A percentile compares a stretch with the other conserved stretches of the same genome.
phyloP scores from a whole-genome alignment of 2,329 filamentous ascomycete species.

The Alternaria sp. region DNA sequence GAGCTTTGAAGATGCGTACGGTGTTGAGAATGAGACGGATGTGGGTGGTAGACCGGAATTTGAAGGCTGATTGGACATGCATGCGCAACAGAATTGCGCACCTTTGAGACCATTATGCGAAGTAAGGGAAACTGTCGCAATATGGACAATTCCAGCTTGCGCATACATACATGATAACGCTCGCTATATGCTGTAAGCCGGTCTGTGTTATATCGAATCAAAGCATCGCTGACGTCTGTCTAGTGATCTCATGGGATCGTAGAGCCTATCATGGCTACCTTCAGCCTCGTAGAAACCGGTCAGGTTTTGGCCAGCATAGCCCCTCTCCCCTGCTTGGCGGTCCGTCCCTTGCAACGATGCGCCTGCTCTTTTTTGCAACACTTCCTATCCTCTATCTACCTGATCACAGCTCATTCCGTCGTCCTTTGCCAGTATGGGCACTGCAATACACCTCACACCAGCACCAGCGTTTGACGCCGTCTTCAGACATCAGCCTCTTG shows the following conservation, averaged over 20 bases:
- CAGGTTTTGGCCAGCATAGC: neutral
- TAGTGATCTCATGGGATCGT: neutral
- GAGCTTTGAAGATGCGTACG: slow-evolving; percentile 48
- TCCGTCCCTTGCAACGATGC: neutral
- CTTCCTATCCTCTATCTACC: neutral
- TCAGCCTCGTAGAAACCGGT: neutral
- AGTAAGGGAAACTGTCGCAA: neutral
- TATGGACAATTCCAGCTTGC: neutral
- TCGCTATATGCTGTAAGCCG: neutral
- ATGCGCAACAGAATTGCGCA: neutral
- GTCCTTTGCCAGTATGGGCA: neutral
- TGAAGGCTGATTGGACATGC: slow-evolving; percentile 31
- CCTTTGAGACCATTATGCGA: neutral
- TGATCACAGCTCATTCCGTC: neutral
- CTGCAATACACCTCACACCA: neutral
- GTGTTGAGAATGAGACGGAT: slow-evolving; percentile 40
- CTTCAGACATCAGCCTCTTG: neutral
- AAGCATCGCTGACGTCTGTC: neutral
- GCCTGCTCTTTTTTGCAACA: neutral
- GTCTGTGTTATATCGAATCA: neutral
- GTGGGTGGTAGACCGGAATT: slow-evolving; percentile 38
- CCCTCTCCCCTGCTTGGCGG: neutral
- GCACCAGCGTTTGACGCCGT: neutral
- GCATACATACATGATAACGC: neutral
- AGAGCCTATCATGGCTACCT: neutral